A percentile compares a stretch with the other conserved stretches of the same genome.
phyloP scores from a whole-genome alignment of 768 basidiomycete species.

The Gautieria morchelliformis region DNA sequence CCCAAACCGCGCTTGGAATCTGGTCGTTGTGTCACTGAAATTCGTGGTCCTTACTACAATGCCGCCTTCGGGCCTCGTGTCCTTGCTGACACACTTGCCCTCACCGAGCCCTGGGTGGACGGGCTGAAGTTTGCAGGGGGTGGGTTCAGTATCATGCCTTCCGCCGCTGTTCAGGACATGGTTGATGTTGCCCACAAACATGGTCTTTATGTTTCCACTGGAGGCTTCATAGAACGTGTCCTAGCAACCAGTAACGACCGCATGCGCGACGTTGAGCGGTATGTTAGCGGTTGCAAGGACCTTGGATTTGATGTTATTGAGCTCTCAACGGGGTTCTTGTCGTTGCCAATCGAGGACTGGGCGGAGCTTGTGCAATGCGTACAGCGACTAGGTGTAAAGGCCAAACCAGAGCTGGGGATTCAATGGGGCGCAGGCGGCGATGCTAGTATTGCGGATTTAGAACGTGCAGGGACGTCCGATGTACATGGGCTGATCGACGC shows the following conservation, averaged over 20 bases:
- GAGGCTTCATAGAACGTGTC: conserved; percentile 32
- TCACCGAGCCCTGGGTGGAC: conserved; percentile 35
- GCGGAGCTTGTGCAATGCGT: conserved; percentile 30
- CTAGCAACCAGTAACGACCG: conserved; percentile 26
- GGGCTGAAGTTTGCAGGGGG: conserved; percentile 38
- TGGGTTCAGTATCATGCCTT: conserved; percentile 33
- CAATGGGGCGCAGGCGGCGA: conserved; percentile 39
- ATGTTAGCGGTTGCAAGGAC: conserved; percentile 28
- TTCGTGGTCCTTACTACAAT: conserved; percentile 34
- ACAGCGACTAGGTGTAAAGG: conserved; percentile 29
- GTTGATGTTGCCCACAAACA: conserved; percentile 34
- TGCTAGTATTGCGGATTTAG: conserved; percentile 29
- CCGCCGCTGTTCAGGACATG: conserved; percentile 25
- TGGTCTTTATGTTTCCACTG: conserved; percentile 32
- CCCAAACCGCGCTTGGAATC: neutral
- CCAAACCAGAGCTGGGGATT: conserved; percentile 37
- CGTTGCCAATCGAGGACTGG: conserved; percentile 38
- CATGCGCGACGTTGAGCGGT: conserved; percentile 24
- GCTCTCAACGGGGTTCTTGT: conserved; percentile 35
- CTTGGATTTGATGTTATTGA: conserved; percentile 37
- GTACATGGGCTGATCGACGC: conserved; percentile 32
- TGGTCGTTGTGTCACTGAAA: conserved; percentile 29
- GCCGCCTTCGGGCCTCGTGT: conserved; percentile 32
- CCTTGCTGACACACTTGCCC: conserved; percentile 30
- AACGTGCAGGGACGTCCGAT: conserved; percentile 30